Base-by-base conservation (phyloP, 352 stramenopile species). In the Detonula confervacea region DNA sequence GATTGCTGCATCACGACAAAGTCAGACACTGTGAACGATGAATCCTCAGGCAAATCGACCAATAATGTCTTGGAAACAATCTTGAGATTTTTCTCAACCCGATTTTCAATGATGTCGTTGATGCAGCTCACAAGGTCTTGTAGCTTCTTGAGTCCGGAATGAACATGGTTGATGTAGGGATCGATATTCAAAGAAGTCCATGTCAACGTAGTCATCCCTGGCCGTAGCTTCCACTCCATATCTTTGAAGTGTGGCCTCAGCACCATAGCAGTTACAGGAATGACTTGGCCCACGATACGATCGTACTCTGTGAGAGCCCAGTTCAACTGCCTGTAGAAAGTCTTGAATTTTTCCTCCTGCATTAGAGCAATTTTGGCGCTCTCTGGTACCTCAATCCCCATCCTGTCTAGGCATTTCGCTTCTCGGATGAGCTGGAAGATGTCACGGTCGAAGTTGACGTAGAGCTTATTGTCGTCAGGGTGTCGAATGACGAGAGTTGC, bases 121-220 rank as follows among this genome's bases (percentile, higher is more conserved):
- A 99, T 98, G 82, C 98, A 98, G 2, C 91, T 97, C 67, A 99
- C 96, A 42, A 99, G 82, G 73, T 99, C 97, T 83, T 99, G 95
- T 3, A 99, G 85, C 62, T 98, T 97, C 54, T 97, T 96, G 5
- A 99, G 83, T 0, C 97, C 97, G 1, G 87, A 56, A 61, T 94
- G 88, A 22, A 95, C 96, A 72, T 98, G 96, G 62, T 95, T 95
- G 25, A 97, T 98, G 75, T 99, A 99, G 6, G 96, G 95, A 77
- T 99, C 97, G 64, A 99, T 99, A 83, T 99, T 99, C 96, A 99
- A 98, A 57, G 96, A 98, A 12, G 97, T 99, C 97, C 97, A 99
- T 3, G 97, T 99, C 2, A 99, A 87, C n/a, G 96, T 99, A 77
- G 98, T 98, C 96, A 99, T 99, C 16, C 97, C 97, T 1, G 97